Conservation (phyloP, 495 filamentous ascomycete species). For the Talaromyces liani region DNA sequence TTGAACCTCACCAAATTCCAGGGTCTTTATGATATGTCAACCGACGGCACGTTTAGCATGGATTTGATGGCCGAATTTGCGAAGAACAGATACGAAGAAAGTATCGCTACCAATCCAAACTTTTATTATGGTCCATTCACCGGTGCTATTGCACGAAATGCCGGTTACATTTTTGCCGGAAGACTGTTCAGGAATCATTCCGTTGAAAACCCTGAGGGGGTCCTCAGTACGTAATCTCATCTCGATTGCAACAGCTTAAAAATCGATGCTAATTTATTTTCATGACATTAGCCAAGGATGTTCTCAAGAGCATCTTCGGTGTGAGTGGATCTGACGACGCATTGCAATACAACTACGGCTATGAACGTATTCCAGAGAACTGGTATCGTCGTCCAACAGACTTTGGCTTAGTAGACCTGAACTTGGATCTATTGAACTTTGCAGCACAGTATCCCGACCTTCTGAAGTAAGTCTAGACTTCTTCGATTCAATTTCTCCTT, state of each 20-base stretch:
- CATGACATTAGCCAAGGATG: conserved; percentile 24
- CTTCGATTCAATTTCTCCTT: neutral
- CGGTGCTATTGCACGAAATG: conserved; percentile 38
- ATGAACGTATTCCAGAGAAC: conserved; percentile 51
- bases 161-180: conserved; percentile 37
- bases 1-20: conserved; percentile 38
- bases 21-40: conserved; percentile 28
- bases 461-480: conserved; percentile 10
- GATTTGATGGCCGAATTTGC: conserved; percentile 29
- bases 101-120: conserved; percentile 41
- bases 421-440: conserved; percentile 35
- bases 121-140: conserved; percentile 47
- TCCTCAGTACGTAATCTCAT: conserved; percentile 22
- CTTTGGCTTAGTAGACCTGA: conserved; percentile 26
- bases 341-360: conserved; percentile 35
- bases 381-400: conserved; percentile 48
- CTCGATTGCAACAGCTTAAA: neutral
- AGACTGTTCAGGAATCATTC: conserved; percentile 43
- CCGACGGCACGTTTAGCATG: conserved; percentile 29
- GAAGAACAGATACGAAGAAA: conserved; percentile 35
- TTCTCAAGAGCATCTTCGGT: conserved; percentile 40
- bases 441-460: conserved; percentile 30
- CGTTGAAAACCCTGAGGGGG: conserved; percentile 34
- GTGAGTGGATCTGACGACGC: conserved; percentile 32
- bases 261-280: conserved; percentile 4